A percentile compares a stretch with the other conserved stretches of the same genome.
Evolutionary conservation across 2,329 filamentous ascomycete genomes (phyloP).

Genomic region (Proliferodiscus dingleyae): DNA sequence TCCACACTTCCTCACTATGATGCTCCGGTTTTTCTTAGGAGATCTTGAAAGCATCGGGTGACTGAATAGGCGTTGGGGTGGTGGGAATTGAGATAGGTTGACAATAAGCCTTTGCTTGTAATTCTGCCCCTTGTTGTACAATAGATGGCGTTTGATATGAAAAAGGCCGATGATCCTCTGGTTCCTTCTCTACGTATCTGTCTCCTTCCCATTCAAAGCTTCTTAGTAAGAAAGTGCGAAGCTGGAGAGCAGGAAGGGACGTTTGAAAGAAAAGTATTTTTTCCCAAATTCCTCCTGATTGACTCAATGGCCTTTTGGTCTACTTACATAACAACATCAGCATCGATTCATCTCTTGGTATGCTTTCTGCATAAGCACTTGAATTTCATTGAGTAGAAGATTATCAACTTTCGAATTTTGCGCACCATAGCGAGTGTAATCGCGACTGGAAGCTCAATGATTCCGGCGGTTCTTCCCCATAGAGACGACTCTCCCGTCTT

Average conservation of each 20-base stretch:
- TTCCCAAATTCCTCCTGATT: too few relatives aligned
- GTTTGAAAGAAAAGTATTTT: background rate
- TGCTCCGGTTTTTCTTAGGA: background rate
- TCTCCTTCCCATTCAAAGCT: too few relatives aligned
- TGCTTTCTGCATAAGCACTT: background rate
- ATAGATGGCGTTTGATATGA: constrained; percentile 15
- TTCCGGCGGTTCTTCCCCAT: too few relatives aligned
- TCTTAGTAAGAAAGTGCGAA: too few relatives aligned
- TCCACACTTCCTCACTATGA: background rate
- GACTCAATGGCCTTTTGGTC: too few relatives aligned
- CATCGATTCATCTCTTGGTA: background rate
- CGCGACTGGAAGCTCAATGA: too few relatives aligned
- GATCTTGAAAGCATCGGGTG: constrained; percentile 14
- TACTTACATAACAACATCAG: background rate
- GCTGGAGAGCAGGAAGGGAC: background rate
- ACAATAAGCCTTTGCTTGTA: too few relatives aligned
- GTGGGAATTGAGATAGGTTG: too few relatives aligned
- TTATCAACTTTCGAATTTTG: too few relatives aligned
- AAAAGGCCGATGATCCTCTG: constrained; percentile 3
- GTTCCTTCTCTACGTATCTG: background rate
- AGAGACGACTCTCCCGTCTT: too few relatives aligned
- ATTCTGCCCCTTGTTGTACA: constrained; percentile 12
- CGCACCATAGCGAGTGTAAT: too few relatives aligned
- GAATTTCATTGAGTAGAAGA: too few relatives aligned
- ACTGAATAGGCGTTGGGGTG: constrained; percentile 1